phyloP scores from a whole-genome alignment of 768 basidiomycete genomes.

The Rhodotorula diobovata region DNA sequence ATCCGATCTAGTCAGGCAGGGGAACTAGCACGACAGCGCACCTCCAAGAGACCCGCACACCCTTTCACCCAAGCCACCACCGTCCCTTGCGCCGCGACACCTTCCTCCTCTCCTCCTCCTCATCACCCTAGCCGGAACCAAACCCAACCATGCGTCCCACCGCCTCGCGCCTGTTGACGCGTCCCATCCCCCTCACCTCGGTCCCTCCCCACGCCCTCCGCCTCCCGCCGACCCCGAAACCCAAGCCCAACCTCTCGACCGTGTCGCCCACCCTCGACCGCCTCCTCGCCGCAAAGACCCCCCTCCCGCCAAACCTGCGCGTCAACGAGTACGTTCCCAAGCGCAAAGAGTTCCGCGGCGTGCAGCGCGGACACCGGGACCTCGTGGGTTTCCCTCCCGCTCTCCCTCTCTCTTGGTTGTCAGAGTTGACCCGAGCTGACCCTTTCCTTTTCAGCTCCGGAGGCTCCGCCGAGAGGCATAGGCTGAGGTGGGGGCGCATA shows the following conservation, averaged over 20 bases:
- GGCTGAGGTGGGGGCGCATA: too few relatives aligned
- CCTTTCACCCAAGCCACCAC: background rate
- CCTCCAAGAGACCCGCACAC: background rate
- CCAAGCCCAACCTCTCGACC: background rate
- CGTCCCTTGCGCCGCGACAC: background rate
- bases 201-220: conserved; percentile 13
- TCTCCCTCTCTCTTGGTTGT: background rate
- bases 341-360: conserved; percentile 17
- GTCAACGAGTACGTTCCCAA: conserved; percentile 15
- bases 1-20: too few relatives aligned
- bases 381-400: background rate
- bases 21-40: too few relatives aligned
- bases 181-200: conserved; percentile 16
- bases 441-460: conserved; percentile 5
- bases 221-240: conserved; percentile 3
- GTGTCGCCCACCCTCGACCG: conserved; percentile 22
- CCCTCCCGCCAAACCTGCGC: conserved; percentile 18
- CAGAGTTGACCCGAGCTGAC: background rate
- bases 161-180: background rate
- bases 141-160: conserved; percentile 21
- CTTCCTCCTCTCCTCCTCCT: background rate
- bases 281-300: conserved; percentile 10
- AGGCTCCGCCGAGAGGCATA: conserved; percentile 12
- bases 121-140: too few relatives aligned
- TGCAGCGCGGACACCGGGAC: conserved; percentile 16